These are phyloP conservation scores for Calocera viscosa DNA, from an alignment of 768 basidiomycete species.

Conservation along the genomic window DNA sequence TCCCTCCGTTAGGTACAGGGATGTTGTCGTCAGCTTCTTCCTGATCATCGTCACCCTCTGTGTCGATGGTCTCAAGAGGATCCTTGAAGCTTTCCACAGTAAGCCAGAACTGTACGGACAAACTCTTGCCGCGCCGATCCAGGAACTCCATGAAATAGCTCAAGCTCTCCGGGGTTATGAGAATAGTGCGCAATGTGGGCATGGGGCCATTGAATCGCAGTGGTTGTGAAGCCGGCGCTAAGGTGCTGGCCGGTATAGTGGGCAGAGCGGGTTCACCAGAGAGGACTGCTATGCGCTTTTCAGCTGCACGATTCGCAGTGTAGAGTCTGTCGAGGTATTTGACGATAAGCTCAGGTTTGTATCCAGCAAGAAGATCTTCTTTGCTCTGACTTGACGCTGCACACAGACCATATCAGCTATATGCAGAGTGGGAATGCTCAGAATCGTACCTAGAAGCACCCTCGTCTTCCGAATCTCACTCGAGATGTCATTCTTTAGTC, in stretches of 20 bases:
- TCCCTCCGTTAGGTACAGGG: conserved; percentile 27
- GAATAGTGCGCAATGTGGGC: conserved; percentile 60
- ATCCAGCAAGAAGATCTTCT: conserved; percentile 78
- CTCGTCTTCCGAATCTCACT: conserved; percentile 81
- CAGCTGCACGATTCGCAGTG: conserved; percentile 75
- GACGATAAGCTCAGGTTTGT: conserved; percentile 71
- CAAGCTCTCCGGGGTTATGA: conserved; percentile 77
- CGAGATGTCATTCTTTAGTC: conserved; percentile 82
- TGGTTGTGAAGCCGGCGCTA: background rate
- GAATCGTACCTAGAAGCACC: conserved; percentile 46
- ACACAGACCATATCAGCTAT: background rate
- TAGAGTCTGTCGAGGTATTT: conserved; percentile 80
- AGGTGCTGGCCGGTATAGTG: background rate
- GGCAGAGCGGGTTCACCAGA: conserved; percentile 37
- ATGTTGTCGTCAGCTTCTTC: conserved; percentile 51
- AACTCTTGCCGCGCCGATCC: conserved; percentile 74
- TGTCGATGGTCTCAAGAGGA: conserved; percentile 72
- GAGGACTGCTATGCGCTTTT: conserved; percentile 68
- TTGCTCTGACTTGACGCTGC: conserved; percentile 52
- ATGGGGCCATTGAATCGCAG: background rate
- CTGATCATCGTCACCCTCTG: conserved; percentile 27
- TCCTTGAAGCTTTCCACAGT: conserved; percentile 97
- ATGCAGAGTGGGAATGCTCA: background rate
- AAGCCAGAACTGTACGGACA: conserved; percentile 93
- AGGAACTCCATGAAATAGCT: conserved; percentile 98